These are phyloP conservation scores for Taphrina flavorubra DNA, from an alignment of 1,139 yeast genomes.

Conservation along the genomic window DNA sequence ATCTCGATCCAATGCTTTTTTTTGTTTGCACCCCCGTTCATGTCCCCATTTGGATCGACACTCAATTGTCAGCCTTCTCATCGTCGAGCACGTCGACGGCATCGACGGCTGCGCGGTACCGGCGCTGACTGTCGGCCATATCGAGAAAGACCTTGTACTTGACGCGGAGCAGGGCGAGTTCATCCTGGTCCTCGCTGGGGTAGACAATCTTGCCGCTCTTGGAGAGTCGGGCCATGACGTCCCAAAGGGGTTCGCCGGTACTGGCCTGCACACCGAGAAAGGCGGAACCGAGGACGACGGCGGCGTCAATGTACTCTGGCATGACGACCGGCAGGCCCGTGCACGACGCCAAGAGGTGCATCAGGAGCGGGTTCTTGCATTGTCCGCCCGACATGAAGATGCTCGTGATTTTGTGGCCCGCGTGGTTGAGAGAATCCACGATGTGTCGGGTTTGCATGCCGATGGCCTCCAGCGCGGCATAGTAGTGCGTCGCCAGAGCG, in stretches of 20 bases:
- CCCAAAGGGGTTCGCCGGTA: constrained; percentile 64
- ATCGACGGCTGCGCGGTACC: constrained; percentile 73
- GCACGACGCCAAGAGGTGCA: constrained; percentile 89
- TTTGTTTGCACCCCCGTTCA: too few relatives aligned
- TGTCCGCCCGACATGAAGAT: constrained; percentile 96
- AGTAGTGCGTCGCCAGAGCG: constrained; percentile 80
- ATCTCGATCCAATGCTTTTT: too few relatives aligned
- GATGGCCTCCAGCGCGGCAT: constrained; percentile 95
- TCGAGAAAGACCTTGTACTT: constrained; percentile 86
- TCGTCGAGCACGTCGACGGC: constrained; percentile 24
- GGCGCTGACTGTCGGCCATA: constrained; percentile 79
- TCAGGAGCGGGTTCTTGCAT: constrained; percentile 85
- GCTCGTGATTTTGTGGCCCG: constrained; percentile 77
- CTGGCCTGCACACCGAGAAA: constrained; percentile 94
- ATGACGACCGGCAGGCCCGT: constrained; percentile 91
- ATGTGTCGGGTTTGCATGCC: constrained; percentile 98
- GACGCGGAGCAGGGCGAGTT: constrained; percentile 70
- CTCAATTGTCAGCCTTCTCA: not conserved
- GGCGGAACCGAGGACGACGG: constrained; percentile 95
- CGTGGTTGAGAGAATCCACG: constrained; percentile 76
- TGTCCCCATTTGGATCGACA: not conserved
- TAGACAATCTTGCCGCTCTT: constrained; percentile 79
- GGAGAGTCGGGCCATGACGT: constrained; percentile 80
- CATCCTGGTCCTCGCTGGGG: constrained; percentile 69
- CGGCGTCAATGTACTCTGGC: constrained; percentile 94